Conservation (phyloP, 768 basidiomycete species). For the Leccinum subgranulosum region DNA sequence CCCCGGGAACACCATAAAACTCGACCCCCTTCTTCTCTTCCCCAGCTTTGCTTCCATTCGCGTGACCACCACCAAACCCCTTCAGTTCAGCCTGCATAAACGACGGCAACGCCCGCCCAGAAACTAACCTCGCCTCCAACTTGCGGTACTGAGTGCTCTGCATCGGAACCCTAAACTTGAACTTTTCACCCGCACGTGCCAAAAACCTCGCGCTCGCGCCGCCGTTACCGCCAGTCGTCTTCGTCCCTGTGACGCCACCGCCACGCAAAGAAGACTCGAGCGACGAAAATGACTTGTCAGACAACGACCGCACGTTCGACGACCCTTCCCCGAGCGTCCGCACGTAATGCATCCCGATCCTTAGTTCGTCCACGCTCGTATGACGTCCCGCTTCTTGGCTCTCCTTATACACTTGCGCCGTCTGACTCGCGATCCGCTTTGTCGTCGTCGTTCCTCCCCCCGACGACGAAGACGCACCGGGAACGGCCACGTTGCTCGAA, state of each 20-base stretch:
- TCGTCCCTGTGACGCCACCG: constrained; percentile 24
- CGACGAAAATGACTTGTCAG: constrained; percentile 54
- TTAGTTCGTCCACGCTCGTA: constrained; percentile 59
- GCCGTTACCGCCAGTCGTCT: constrained; percentile 6
- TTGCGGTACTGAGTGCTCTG: constrained; percentile 32
- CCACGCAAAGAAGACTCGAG: constrained; percentile 55
- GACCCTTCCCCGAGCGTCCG: constrained; percentile 60
- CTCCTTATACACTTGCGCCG: constrained; percentile 53
- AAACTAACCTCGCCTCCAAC: constrained; percentile 47
- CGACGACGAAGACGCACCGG: neutral
- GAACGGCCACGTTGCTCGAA: constrained; percentile 23
- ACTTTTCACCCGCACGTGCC: constrained; percentile 54
- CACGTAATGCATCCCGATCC: constrained; percentile 69
- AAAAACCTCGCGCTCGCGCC: constrained; percentile 39
- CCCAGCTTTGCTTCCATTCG: constrained; percentile 19
- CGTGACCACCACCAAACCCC: constrained; percentile 18
- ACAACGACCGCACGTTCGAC: constrained; percentile 29
- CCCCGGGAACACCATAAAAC: constrained; percentile 50
- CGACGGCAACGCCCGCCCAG: constrained; percentile 50
- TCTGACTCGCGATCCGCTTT: constrained; percentile 58
- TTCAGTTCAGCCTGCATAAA: constrained; percentile 55
- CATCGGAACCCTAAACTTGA: constrained; percentile 55
- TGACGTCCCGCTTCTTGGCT: constrained; percentile 32
- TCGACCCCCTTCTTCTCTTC: constrained; percentile 50
- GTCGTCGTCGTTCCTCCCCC: constrained; percentile 19